A percentile compares a stretch with the other conserved stretches of the same genome.
Evolutionary conservation across 352 stramenopile genomes (phyloP).

Genomic region (Phytophthora foliorum): DNA sequence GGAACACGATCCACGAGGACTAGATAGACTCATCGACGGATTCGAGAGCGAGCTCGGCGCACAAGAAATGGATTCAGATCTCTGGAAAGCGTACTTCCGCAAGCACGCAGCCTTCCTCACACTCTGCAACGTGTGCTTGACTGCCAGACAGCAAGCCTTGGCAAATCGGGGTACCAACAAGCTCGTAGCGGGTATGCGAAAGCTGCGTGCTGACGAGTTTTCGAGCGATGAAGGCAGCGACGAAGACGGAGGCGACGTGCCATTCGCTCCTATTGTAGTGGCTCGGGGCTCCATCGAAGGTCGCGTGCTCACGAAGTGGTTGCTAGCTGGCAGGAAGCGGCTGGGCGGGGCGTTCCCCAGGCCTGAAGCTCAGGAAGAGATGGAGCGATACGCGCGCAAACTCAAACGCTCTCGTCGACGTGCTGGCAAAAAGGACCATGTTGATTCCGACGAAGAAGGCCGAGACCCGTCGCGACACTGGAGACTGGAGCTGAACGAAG

Average conservation of each 20-base stretch:
- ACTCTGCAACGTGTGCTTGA: constrained; percentile 94
- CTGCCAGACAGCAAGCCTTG: constrained; percentile 32
- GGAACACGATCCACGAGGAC: constrained; percentile 73
- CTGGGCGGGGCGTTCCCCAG: constrained; percentile 93
- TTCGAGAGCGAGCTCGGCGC: constrained; percentile 88
- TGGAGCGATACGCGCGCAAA: constrained; percentile 91
- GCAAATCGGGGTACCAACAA: constrained; percentile 23
- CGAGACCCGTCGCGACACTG: constrained; percentile 74
- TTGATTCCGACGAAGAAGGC: constrained; percentile 81
- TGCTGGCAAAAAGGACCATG: constrained; percentile 68
- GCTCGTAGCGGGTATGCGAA: constrained; percentile 54
- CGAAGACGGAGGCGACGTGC: constrained; percentile 73
- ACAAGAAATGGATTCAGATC: constrained; percentile 88
- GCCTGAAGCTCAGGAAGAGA: constrained; percentile 85
- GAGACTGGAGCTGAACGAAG: constrained; percentile 86
- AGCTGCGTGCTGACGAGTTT: constrained; percentile 92
- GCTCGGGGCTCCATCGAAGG: constrained; percentile 91
- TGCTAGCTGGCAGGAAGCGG: constrained; percentile 91
- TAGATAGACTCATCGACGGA: constrained; percentile 83
- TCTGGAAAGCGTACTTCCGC: constrained; percentile 98
- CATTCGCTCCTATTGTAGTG: constrained; percentile 95
- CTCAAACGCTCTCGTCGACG: constrained; percentile 87
- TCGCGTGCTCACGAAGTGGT: constrained; percentile 95
- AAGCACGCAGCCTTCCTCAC: constrained; percentile 95
- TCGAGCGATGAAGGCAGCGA: constrained; percentile 89